Evolutionary conservation across 2,329 filamentous ascomycete species (phyloP).

Genomic region (Mycosphaerella sp.): DNA sequence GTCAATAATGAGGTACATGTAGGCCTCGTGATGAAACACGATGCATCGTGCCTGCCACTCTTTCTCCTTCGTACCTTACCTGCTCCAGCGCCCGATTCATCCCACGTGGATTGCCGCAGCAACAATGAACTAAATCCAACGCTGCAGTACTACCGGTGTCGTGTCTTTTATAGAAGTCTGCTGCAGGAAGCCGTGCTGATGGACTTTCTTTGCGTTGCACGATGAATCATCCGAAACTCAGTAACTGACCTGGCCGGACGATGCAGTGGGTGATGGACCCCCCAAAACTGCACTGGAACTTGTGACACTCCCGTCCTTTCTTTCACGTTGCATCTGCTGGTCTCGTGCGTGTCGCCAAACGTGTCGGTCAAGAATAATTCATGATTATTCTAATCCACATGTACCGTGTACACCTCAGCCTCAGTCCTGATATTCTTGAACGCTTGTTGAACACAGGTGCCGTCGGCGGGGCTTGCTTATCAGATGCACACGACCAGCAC

Average conservation of each 20-base stretch:
- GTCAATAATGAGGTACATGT: too few species aligned
- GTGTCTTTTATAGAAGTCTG: not conserved
- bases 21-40: too few species aligned
- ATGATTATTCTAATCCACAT: too few species aligned
- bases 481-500: not conserved
- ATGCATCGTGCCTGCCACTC: too few species aligned
- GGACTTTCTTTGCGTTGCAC: slow-evolving; percentile 2
- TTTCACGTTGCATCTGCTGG: not conserved
- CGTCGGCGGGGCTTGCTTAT: not conserved
- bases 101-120: not conserved
- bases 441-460: not conserved
- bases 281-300: not conserved
- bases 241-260: not conserved
- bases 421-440: not conserved
- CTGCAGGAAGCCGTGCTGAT: slow-evolving; percentile 7
- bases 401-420: too few species aligned
- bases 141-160: not conserved
- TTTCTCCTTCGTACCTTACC: too few species aligned
- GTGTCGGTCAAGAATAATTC: too few species aligned
- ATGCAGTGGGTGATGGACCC: not conserved
- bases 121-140: not conserved
- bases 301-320: not conserved
- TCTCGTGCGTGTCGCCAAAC: not conserved
- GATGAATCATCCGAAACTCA: not conserved
- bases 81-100: not conserved